Evolutionary conservation across 2,329 filamentous ascomycete species (phyloP), one percentile per base, ranked within the genome.

Genomic region (Neoascochyta sp.): DNA sequence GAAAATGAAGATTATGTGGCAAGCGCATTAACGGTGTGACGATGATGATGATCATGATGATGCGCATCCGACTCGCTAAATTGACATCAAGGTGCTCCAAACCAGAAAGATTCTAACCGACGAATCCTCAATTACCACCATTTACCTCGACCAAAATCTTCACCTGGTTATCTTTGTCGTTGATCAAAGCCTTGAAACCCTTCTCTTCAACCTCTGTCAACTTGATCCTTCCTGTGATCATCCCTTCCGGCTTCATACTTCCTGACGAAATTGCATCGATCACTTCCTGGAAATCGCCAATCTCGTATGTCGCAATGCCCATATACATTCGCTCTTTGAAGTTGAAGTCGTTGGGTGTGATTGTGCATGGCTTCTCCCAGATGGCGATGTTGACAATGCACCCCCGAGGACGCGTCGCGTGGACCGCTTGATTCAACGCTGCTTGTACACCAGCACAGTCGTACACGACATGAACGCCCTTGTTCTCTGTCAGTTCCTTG

Each of bases 311-410:
- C 15, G 70, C 70, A 19, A 74, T 65, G 18, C 70, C 71, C 51
- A 73, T 62, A 34, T 73, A 75, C n/a, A 50, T 67, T 30, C 67
- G 59, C 54, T 76, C 72, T 35, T 70, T 66, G 58, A 75, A 75
- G 4, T 71, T 65, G 19, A 75, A 56, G 34, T 70, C 64, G 32
- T 75, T 76, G 4, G 71, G 69, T 18, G 61, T 57, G 22, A 76
- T 62, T 0, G 60, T 64, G 24, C 65, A 68, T n/a, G 64, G 52
- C 50, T 74, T 73, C 52, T 74, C 71, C 71, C 71, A 75, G 20
- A 76, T 70, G 7, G 73, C 73, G 29, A 76, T 72, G 32, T 76
- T 76, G 32, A 76, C 66, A 16, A 75, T 60, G 2, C 69, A 74
- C 3, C 72, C 73, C 23, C 69, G 48, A 9, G 70, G 69, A 21